Base-by-base conservation (phyloP, 345 rosid genomes). In the Rhizophora mangle region DNA sequence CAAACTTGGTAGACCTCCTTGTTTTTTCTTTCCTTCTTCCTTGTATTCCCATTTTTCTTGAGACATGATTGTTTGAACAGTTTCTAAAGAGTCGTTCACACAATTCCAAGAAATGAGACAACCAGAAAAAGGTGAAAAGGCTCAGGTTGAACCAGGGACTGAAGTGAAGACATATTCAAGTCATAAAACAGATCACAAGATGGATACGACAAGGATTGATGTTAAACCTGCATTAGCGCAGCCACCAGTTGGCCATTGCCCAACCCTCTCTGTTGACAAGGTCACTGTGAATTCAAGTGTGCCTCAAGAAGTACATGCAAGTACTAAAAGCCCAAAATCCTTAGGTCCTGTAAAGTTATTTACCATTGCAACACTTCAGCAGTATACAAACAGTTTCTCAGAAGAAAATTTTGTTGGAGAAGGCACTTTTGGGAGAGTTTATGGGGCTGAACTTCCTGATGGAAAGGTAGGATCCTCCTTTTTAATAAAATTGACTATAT, bases 291-390 rank as follows among this genome's bases (percentile, higher is more conserved):
- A 80, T 69, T 79, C 86, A 0, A 71, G 73, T 72, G 68, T 74
- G 62, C 73, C 75, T 71, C 69, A 71, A 53, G 69, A 73, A 67
- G 32, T 61, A 27, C 59, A 62, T 56, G 43, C 43, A 52, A 62
- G 60, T 57, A 81, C 84, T 51, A 81, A 72, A 29, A 74, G 82
- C 11, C 54, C 62, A 68, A 79, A 74, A 31, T 64, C 81, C 39
- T 49, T 76, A 43, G 63, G 78, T 80, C 82, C 88, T 22, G 68
- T 78, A 43, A 84, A 67, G 6, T 79, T 78, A 69, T 90, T 90
- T 79, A 80, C 86, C 55, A 74, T 92, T 67, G 94, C 96, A 21
- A 82, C 90, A 8, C 97, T 95, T 77, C 99, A 95, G 85, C 91
- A 88, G 70, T 85, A 80, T 76, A 87, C 99, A 49, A 75, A 85